Base-by-base conservation (phyloP, 1,284 basidiomycete species). In the Cutaneotrichosporon curvatum region DNA sequence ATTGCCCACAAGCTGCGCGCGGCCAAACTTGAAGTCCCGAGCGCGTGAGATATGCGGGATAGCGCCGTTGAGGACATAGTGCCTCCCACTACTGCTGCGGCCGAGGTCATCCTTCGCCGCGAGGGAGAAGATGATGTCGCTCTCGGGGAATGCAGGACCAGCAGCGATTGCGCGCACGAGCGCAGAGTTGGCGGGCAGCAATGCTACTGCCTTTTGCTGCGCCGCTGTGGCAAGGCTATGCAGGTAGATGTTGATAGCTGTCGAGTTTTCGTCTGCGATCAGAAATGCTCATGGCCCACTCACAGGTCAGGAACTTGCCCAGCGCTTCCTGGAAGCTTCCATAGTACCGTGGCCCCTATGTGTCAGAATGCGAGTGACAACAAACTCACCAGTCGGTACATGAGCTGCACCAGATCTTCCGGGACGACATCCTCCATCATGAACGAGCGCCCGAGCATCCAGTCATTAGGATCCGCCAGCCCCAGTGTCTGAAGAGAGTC, bases 1-100 rank as follows among this genome's bases (percentile, higher is more conserved):
- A 59, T 85, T 77, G 1, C 83, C 84, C 19, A 75, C 62, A 15
- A 79, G 67, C 37, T 62, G 52, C 19, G 63, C 66, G 7, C 59
- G 48, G 5, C 61, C 65, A 35, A 64, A 57, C 6, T 52, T 49
- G 8, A 67, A 41, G 34, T 66, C 63, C 8, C 48, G 42, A 0
- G 63, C 63, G 2, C 63, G 60, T 8, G 50, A 37, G 0, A 60
- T 53, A 33, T 67, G 63, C 11, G 68, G 66, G 2, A 68, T 45
- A 8, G 62, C 63, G n/a, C 58, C 59, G 43, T 70, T 70, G 7
- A 60, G 41, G 28, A 63, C 61, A 10, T 41, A 37, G 25, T 58
- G 56, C 25, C 12, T 28, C 25, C 25, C 38, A n/a, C n/a, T 28
- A n/a, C 21, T 34, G 4, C 21, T 4, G 11, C 11, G 31, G 4